Conservation (phyloP, 768 basidiomycete species). For the Amanita exitialis region DNA sequence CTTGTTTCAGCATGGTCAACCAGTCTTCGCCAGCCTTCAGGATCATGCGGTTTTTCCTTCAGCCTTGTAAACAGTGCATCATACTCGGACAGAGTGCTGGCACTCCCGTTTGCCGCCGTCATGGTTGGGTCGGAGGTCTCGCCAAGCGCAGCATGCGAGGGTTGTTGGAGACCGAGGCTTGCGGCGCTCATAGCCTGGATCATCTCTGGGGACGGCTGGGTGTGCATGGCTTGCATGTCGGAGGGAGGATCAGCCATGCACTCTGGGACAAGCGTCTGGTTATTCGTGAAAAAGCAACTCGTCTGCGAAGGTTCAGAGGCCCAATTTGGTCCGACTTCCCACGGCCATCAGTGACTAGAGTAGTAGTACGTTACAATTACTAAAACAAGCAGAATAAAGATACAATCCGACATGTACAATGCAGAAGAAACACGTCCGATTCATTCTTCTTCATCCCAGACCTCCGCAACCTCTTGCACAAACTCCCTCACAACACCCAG, state of each 20-base stretch:
- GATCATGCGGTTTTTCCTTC: constrained; percentile 60
- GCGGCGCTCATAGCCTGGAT: constrained; percentile 19
- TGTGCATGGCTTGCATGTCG: constrained; percentile 22
- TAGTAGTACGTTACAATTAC: constrained; percentile 1
- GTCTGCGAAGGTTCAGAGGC: no score
- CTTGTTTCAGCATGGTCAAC: constrained; percentile 68
- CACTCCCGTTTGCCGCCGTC: background rate
- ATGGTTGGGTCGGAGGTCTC: background rate
- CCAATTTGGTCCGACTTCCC: background rate
- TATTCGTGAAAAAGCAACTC: constrained; percentile 3
- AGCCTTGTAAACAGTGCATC: constrained; percentile 52
- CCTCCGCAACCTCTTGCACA: constrained; percentile 46
- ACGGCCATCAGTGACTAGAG: background rate
- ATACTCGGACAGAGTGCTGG: constrained; percentile 37
- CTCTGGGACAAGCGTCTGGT: constrained; percentile 3
- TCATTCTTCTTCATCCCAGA: background rate
- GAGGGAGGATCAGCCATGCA: constrained; percentile 9
- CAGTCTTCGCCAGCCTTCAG: constrained; percentile 70
- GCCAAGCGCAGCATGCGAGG: background rate
- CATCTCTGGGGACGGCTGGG: constrained; percentile 26
- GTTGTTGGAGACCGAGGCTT: background rate
- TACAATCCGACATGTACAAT: no score
- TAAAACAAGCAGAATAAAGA: constrained; percentile 4
- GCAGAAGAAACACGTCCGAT: background rate
- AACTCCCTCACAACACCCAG: constrained; percentile 49